A percentile compares a stretch with the other conserved stretches of the same genome.
These are phyloP conservation scores for Colletotrichum truncatum DNA, from an alignment of 2,329 filamentous ascomycete species.

Conservation along the genomic window DNA sequence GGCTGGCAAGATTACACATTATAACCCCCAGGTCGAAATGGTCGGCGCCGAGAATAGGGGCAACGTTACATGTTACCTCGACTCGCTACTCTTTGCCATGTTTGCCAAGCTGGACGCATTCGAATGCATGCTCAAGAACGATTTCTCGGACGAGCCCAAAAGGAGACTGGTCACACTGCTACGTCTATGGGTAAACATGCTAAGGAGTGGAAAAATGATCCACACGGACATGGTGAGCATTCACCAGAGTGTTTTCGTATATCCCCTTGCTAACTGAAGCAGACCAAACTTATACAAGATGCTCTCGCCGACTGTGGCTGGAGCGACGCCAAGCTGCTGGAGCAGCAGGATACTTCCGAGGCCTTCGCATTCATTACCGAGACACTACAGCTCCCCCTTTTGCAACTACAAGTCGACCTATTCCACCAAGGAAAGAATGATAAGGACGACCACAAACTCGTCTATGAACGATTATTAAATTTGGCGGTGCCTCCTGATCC, in stretches of 20 bases:
- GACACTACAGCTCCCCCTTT: slow-evolving; percentile 83
- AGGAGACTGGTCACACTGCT: slow-evolving; percentile 80
- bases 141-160: slow-evolving; percentile 76
- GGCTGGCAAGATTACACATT: slow-evolving; percentile 79
- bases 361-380: slow-evolving; percentile 96
- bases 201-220: slow-evolving; percentile 86
- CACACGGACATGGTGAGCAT: slow-evolving; percentile 79
- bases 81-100: slow-evolving; percentile 93
- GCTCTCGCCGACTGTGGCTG: slow-evolving; percentile 87
- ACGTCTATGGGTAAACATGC: slow-evolving; percentile 91
- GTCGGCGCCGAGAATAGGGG: slow-evolving; percentile 87
- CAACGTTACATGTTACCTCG: slow-evolving; percentile 93
- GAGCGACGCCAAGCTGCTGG: slow-evolving; percentile 78
- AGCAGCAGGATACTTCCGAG: slow-evolving; percentile 95
- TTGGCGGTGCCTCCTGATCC: slow-evolving; percentile 85
- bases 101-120: slow-evolving; percentile 91
- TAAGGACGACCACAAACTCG: slow-evolving; percentile 91
- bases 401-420: slow-evolving; percentile 93
- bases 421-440: slow-evolving; percentile 90
- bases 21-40: slow-evolving; percentile 76
- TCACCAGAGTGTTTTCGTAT: not conserved
- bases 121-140: slow-evolving; percentile 88
- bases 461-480: slow-evolving; percentile 90
- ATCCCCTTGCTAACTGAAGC: slow-evolving; percentile 37
- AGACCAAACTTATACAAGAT: slow-evolving; percentile 87